These are phyloP conservation scores for Cicer arietinum DNA, from an alignment of 306 rosid species.

Conservation along the genomic window DNA sequence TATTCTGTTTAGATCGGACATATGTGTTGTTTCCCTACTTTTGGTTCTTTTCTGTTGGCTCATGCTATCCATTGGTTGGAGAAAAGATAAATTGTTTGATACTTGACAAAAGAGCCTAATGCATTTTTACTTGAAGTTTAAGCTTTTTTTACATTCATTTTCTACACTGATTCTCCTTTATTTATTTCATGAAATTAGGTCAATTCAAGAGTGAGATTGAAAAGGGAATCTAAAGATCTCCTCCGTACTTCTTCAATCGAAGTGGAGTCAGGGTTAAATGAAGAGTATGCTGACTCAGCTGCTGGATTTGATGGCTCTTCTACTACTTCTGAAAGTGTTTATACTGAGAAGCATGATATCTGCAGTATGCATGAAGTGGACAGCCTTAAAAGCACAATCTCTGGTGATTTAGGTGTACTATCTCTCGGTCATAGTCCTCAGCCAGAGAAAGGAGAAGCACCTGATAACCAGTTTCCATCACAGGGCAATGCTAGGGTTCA, in stretches of 20 bases:
- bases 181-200: conserved; percentile 57
- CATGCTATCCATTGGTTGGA: conserved; percentile 30
- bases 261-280: conserved; percentile 65
- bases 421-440: conserved; percentile 68
- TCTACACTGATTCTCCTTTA: conserved; percentile 38
- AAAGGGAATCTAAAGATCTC: conserved; percentile 61
- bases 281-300: conserved; percentile 79
- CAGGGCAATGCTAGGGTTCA: conserved; percentile 73
- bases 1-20: neutral
- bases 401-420: conserved; percentile 72
- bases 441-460: conserved; percentile 70
- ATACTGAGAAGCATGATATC: conserved; percentile 83
- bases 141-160: conserved; percentile 30
- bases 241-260: conserved; percentile 59
- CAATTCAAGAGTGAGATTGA: conserved; percentile 71
- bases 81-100: conserved; percentile 17
- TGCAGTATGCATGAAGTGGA: conserved; percentile 75
- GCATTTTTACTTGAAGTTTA: conserved; percentile 14
- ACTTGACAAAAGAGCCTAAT: conserved; percentile 28
- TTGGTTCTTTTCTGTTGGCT: conserved; percentile 4
- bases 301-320: conserved; percentile 91
- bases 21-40: neutral
- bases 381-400: conserved; percentile 71
- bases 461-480: conserved; percentile 58
- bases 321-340: conserved; percentile 82